Percentiles rank a stretch among this genome's conserved stretches.
These are phyloP conservation scores for Pyricularia pennisetigena DNA, from an alignment of 2,329 filamentous ascomycete genomes.

Conservation along the genomic window DNA sequence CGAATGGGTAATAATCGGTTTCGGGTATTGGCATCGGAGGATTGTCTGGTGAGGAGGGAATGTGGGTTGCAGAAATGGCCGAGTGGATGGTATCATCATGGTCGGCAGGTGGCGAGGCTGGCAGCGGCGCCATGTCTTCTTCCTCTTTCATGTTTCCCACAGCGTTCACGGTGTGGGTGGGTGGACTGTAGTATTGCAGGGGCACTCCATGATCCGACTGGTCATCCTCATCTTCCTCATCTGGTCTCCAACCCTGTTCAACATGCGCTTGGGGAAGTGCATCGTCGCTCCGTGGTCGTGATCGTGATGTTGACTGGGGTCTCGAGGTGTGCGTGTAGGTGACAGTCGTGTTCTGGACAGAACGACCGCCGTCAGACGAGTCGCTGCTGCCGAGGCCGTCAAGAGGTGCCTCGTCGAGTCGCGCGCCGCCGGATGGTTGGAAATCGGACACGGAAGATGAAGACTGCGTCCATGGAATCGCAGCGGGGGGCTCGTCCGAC, in stretches of 20 bases:
- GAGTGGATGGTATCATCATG: neutral
- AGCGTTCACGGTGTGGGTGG: neutral
- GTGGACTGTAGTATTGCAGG: neutral
- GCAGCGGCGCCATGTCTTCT: neutral
- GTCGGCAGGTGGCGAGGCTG: neutral
- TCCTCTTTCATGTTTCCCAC: neutral
- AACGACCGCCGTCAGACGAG: neutral
- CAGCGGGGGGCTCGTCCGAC: neutral
- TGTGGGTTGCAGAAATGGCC: neutral
- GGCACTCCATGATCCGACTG: neutral
- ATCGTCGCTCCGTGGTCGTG: neutral
- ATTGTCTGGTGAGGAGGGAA: neutral
- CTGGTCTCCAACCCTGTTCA: neutral
- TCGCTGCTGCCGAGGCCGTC: neutral
- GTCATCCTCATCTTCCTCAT: neutral
- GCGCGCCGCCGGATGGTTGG: neutral
- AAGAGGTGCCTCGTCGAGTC: neutral
- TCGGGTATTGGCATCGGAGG: neutral
- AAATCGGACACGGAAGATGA: neutral
- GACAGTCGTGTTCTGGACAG: neutral
- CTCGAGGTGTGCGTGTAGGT: neutral
- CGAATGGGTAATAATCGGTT: neutral
- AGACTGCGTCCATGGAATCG: neutral
- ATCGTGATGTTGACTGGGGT: neutral
- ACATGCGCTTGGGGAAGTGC: neutral